These are phyloP conservation scores for Dendrobium chrysotoxum DNA, from an alignment of 106 monocot genomes.

Conservation along the genomic window DNA sequence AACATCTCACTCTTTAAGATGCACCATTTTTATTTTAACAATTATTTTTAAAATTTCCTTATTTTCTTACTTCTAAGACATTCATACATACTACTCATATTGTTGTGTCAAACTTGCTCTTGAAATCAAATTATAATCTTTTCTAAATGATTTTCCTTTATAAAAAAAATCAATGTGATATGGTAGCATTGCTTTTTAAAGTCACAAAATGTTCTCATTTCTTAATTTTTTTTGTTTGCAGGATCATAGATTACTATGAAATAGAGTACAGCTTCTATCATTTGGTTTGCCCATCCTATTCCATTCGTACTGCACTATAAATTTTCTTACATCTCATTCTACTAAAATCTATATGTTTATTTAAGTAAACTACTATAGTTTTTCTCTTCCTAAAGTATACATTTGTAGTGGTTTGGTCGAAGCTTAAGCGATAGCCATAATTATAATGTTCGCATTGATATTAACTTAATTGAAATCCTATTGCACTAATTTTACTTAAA, in stretches of 20 bases:
- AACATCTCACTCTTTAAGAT: too few relatives aligned
- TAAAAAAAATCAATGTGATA: not conserved
- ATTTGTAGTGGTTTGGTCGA: not conserved
- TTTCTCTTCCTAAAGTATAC: not conserved
- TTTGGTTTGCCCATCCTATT: not conserved
- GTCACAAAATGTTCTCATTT: not conserved
- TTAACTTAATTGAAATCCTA: not conserved
- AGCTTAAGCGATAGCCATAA: not conserved
- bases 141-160: not conserved
- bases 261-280: not conserved
- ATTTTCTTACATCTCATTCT: not conserved
- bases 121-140: not conserved
- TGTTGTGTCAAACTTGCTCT: not conserved
- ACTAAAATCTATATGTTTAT: not conserved
- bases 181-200: not conserved
- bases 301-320: not conserved
- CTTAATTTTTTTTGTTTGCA: not conserved
- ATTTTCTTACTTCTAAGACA: not conserved
- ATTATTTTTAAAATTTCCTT: not conserved
- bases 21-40: not conserved
- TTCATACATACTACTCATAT: not conserved
- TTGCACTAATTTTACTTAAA: not conserved
- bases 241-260: not conserved
- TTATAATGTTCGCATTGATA: not conserved
- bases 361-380: not conserved